These are phyloP conservation scores for Pelargonium nanum DNA, from an alignment of 345 rosid species.

Conservation along the genomic window DNA sequence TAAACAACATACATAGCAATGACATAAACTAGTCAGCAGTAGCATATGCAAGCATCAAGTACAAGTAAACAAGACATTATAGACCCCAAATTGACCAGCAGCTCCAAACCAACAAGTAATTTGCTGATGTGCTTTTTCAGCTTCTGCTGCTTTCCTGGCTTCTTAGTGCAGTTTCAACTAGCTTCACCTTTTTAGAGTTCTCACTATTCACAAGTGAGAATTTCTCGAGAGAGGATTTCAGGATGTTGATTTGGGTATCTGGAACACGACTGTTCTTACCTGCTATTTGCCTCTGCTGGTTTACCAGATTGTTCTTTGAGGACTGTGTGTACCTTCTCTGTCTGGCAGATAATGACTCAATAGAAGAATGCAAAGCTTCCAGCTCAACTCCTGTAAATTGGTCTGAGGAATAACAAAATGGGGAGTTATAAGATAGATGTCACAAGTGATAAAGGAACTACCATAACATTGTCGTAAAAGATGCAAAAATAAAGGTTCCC, in stretches of 20 bases:
- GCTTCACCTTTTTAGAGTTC: slow-evolving; percentile 51
- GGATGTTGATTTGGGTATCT: slow-evolving; percentile 51
- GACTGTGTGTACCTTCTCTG: slow-evolving; percentile 38
- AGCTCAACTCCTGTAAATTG: slow-evolving; percentile 55
- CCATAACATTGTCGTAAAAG: background rate
- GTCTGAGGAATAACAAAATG: slow-evolving; percentile 24
- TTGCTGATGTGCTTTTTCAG: too few species aligned
- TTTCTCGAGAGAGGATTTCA: slow-evolving; percentile 54
- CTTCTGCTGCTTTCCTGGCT: slow-evolving; percentile 23
- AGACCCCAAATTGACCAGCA: too few species aligned
- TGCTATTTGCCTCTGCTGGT: slow-evolving; percentile 19
- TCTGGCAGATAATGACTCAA: slow-evolving; percentile 60
- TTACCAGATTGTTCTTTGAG: slow-evolving; percentile 13
- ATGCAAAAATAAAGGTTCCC: too few species aligned
- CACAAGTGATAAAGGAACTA: background rate
- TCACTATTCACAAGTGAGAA: slow-evolving; percentile 65
- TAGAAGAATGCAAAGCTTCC: slow-evolving; percentile 59
- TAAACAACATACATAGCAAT: too few species aligned
- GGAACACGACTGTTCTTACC: slow-evolving; percentile 25
- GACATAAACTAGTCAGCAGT: too few species aligned
- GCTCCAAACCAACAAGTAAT: too few species aligned
- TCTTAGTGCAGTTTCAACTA: slow-evolving; percentile 55
- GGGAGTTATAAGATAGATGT: background rate
- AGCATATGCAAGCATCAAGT: too few species aligned
- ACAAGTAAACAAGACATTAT: too few species aligned